Conservation (phyloP, 805 yeast genomes). For the Isabelozyma pseudorhagii region DNA sequence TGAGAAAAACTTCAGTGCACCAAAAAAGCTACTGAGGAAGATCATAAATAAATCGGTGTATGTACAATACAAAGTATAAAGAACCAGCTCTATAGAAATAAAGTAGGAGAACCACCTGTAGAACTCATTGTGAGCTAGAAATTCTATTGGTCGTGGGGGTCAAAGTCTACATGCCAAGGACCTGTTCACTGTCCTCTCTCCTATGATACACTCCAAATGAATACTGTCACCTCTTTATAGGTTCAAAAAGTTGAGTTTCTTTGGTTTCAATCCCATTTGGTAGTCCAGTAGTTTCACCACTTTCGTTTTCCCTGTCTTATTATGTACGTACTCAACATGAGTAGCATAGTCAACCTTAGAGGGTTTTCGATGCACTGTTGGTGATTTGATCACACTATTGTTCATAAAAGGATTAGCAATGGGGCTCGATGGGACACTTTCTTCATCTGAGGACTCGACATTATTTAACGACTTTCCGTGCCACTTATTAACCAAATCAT, state of each 20-base stretch:
- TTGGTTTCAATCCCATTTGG: constrained; percentile 36
- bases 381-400: not conserved
- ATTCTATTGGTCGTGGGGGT: no score
- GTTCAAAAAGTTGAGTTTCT: constrained; percentile 28
- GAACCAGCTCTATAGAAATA: not conserved
- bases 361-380: not conserved
- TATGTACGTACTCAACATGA: constrained; percentile 28
- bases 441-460: constrained; percentile 31
- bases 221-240: not conserved
- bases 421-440: constrained; percentile 4
- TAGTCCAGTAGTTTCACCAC: constrained; percentile 28
- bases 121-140: no score
- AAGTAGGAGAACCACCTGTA: not conserved
- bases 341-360: constrained; percentile 16
- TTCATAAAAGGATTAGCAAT: constrained; percentile 20
- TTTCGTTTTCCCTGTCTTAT: constrained; percentile 34
- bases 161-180: no score
- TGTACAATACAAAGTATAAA: not conserved
- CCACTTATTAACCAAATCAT: constrained; percentile 33
- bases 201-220: not conserved
- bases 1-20: not conserved
- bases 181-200: not conserved
- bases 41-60: not conserved
- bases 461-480: constrained; percentile 29
- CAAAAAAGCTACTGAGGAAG: not conserved